Percentiles rank a stretch among this genome's conserved stretches.
Conservation (phyloP, 202 grass and related monocot species). For the Zizania palustris region DNA sequence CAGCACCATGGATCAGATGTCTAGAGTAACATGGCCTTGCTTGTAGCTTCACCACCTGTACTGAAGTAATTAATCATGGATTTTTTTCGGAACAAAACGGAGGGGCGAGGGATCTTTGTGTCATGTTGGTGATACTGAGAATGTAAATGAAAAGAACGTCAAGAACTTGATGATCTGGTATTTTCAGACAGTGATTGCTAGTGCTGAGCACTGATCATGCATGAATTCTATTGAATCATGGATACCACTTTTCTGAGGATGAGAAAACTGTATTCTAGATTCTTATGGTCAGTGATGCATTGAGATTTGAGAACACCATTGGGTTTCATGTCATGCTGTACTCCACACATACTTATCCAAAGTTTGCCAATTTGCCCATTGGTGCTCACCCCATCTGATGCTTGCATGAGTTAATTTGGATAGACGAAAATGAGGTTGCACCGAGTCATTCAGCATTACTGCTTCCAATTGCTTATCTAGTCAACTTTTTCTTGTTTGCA, state of each 20-base stretch:
- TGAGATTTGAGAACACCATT: neutral
- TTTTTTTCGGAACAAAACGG: conserved; percentile 36
- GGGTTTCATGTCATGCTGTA: conserved; percentile 27
- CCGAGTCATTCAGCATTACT: conserved; percentile 49
- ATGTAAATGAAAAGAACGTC: conserved; percentile 45
- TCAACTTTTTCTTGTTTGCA: conserved; percentile 34
- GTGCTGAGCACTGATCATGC: conserved; percentile 36
- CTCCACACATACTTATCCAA: conserved; percentile 31
- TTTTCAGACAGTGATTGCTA: conserved; percentile 42
- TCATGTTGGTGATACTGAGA: conserved; percentile 28
- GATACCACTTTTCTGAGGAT: conserved; percentile 37
- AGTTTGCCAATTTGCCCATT: conserved; percentile 13
- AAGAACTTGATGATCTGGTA: conserved; percentile 49
- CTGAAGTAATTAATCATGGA: conserved; percentile 52
- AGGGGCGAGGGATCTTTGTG: conserved; percentile 33
- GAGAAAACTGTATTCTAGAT: conserved; percentile 31
- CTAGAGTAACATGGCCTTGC: conserved; percentile 43
- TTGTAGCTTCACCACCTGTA: conserved; percentile 57
- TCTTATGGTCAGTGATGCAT: conserved; percentile 41
- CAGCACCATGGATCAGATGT: conserved; percentile 36
- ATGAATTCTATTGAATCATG: conserved; percentile 44
- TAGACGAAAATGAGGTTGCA: conserved; percentile 33
- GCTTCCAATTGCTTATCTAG: conserved; percentile 24
- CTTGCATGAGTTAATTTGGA: conserved; percentile 18
- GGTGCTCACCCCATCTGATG: conserved; percentile 14